Evolutionary conservation across 192 early-diverging fungal species (phyloP).

Genomic region (Mortierella alpina): DNA sequence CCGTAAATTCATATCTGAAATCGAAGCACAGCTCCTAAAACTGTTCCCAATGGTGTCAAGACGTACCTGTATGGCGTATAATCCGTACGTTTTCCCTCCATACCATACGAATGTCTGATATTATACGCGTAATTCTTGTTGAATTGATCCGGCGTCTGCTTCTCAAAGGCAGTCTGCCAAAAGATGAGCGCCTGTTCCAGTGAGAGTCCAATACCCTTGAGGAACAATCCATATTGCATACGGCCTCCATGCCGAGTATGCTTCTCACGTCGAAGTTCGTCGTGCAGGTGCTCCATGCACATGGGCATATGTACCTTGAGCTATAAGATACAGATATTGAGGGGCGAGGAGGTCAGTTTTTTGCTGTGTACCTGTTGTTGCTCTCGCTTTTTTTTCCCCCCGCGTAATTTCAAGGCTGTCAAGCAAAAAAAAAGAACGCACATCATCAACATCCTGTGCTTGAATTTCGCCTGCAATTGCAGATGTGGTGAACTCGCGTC

Average conservation of each 20-base stretch:
- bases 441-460: conserved; percentile 74
- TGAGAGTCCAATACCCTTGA: conserved; percentile 92
- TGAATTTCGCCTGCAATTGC: conserved; percentile 65
- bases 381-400: not conserved
- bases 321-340: conserved; percentile 7
- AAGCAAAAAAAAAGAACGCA: conserved; percentile 4
- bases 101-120: conserved; percentile 95
- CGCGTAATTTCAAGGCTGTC: not conserved
- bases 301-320: conserved; percentile 84
- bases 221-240: conserved; percentile 93
- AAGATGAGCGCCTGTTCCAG: conserved; percentile 92
- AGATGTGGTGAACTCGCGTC: conserved; percentile 71
- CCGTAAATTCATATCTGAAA: not conserved
- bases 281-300: conserved; percentile 91
- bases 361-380: no score
- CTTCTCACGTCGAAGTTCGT: conserved; percentile 72
- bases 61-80: conserved; percentile 78
- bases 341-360: not conserved
- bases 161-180: conserved; percentile 88
- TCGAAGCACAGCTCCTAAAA: not conserved
- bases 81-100: conserved; percentile 88
- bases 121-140: conserved; percentile 95
- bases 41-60: not conserved
- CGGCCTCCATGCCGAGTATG: conserved; percentile 91
- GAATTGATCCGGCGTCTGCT: conserved; percentile 89